Base-by-base conservation (phyloP, 129 eudicot species). In the Lonicera japonica region DNA sequence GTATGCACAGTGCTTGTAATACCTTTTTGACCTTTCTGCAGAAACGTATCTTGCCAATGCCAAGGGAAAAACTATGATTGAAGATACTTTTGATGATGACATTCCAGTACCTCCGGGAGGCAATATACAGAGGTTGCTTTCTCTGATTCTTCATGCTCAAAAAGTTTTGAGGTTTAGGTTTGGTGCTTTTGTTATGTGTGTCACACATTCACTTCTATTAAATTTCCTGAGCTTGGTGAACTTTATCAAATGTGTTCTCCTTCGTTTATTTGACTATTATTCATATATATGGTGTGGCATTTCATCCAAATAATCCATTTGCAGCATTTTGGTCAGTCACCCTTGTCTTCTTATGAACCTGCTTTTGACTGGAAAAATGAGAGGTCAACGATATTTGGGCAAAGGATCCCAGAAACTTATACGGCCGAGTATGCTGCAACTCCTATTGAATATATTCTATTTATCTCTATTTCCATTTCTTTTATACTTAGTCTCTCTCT, bases 281-380 rank as follows among this genome's bases (percentile, higher is more conserved):
- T 29, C 36, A 29, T 29, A 29, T 29, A 29, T 2, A 29, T 29
- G 36, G 36, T 6, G 6, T 6, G 36, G 36, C 36, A n/a, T 29
- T 29, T 29, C 6, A 29, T 1, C 2, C 4, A 29, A 29, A 29
- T 29, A 29, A 29, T n/a, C n/a, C 43, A 11, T 65, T 39, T 75
- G 79, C 85, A 94, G 99, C 96, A 94, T 64, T 78, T 85, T 68
- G 96, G 95, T 43, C 95, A 82, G 78, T 83, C 99, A 60, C 96
- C 99, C 6, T 61, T 94, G 57, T 91, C 99, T 64, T 86, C 96
- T 38, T 94, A 94, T 73, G 99, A 94, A 71, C 96, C 99, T 68
- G 92, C 86, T 66, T 94, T 88, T 77, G 96, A 94, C 77, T 94
- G 99, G 99, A 96, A 83, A 68, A 88, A 78, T 60, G 99, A 94